phyloP scores from a whole-genome alignment of 192 early-diverging fungal species.

The Podila horticola region DNA sequence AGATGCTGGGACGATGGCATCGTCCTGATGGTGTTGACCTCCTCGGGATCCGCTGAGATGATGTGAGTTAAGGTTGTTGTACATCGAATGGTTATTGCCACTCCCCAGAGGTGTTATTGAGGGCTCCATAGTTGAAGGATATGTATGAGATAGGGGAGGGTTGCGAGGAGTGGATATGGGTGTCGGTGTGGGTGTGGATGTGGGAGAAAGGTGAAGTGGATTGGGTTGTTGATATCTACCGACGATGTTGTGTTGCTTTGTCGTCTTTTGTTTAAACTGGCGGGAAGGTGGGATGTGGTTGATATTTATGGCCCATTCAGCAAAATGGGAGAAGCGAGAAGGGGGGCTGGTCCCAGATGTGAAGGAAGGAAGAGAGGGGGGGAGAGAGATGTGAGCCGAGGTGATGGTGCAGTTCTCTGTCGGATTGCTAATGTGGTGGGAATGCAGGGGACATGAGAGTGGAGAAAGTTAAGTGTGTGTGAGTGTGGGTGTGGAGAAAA shows the following conservation, averaged over 20 bases:
- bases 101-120: slow-evolving; percentile 2
- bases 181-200: background rate
- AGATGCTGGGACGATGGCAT: background rate
- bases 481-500: background rate
- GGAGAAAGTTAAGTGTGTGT: no score
- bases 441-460: no score
- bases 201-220: background rate
- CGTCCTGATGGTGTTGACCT: slow-evolving; percentile 5
- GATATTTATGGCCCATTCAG: background rate
- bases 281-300: no score
- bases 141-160: background rate
- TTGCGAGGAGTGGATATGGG: background rate
- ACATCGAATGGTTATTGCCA: background rate
- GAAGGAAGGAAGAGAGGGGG: background rate
- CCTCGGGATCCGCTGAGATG: slow-evolving; percentile 2
- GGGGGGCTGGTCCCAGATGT: background rate
- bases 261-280: no score
- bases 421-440: background rate
- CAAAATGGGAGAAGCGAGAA: background rate
- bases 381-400: background rate
- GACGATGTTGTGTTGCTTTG: no score
- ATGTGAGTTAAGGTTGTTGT: slow-evolving; percentile 7
- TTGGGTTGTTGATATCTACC: no score
- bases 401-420: background rate
- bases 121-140: background rate